Evolutionary conservation across 495 filamentous ascomycete species (phyloP).

Genomic region (Pseudevernia furfuracea): DNA sequence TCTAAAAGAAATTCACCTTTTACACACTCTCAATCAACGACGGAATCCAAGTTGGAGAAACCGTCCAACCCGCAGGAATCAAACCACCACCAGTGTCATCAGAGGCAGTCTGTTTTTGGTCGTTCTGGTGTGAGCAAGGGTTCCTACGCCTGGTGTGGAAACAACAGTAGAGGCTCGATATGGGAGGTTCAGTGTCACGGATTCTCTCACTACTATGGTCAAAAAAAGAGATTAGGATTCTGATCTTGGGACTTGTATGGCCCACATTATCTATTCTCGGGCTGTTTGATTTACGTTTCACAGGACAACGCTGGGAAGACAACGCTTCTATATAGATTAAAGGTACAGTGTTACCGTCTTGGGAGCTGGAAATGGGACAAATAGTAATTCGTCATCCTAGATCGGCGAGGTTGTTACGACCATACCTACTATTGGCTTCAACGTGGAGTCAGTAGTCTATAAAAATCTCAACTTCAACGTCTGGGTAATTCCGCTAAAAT

Average conservation of each 20-base stretch:
- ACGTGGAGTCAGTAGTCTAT: conserved; percentile 96
- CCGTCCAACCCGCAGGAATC: no score
- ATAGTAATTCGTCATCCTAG: conserved; percentile 38
- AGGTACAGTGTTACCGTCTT: conserved; percentile 48
- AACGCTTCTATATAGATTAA: conserved; percentile 88
- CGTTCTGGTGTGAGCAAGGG: neutral
- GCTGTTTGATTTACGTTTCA: conserved; percentile 22
- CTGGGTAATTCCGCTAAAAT: conserved; percentile 53
- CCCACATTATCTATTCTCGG: conserved; percentile 12
- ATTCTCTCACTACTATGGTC: conserved; percentile 69
- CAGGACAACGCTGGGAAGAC: conserved; percentile 99
- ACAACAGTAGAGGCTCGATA: conserved; percentile 31
- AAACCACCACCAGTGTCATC: neutral
- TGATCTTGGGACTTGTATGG: conserved; percentile 85
- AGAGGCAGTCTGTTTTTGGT: neutral
- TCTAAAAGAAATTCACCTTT: no score
- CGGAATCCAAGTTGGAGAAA: no score
- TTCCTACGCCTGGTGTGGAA: neutral
- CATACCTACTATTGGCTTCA: conserved; percentile 98
- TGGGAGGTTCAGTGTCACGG: conserved; percentile 78
- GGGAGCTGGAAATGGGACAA: conserved; percentile 5
- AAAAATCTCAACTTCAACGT: conserved; percentile 98
- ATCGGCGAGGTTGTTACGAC: conserved; percentile 98
- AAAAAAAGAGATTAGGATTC: conserved; percentile 95
- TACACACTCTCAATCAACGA: no score